Conservation (phyloP, 2,329 filamentous ascomycete genomes). For the Pseudopyricularia javanii region DNA sequence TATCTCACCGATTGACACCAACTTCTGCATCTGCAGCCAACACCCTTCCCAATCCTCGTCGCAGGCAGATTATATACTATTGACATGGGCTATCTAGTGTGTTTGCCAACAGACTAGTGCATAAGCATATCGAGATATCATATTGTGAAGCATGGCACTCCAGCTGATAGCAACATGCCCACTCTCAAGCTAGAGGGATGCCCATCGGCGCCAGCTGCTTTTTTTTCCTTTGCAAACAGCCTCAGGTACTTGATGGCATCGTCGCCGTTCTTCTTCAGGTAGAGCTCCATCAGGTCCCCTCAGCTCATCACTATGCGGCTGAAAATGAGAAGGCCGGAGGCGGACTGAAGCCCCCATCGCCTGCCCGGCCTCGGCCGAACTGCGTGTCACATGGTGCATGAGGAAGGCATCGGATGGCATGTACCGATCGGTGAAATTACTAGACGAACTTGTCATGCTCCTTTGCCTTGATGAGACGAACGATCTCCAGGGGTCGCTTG, state of each 20-base stretch:
- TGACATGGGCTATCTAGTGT: no score
- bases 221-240: background rate
- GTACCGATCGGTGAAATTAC: background rate
- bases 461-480: background rate
- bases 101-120: no score
- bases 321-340: background rate
- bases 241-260: background rate
- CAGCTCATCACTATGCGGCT: background rate
- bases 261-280: background rate
- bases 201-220: background rate
- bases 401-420: background rate
- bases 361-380: background rate
- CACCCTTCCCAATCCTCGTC: no score
- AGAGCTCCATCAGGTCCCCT: background rate
- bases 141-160: no score
- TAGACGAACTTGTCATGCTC: background rate
- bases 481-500: background rate
- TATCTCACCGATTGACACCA: no score
- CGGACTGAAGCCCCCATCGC: background rate
- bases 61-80: no score
- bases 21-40: no score
- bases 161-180: no score
- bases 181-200: no score
- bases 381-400: background rate
- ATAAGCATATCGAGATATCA: no score